Evolutionary conservation across 176 grass and related monocot species (phyloP).

Genomic region (Carex parvula): DNA sequence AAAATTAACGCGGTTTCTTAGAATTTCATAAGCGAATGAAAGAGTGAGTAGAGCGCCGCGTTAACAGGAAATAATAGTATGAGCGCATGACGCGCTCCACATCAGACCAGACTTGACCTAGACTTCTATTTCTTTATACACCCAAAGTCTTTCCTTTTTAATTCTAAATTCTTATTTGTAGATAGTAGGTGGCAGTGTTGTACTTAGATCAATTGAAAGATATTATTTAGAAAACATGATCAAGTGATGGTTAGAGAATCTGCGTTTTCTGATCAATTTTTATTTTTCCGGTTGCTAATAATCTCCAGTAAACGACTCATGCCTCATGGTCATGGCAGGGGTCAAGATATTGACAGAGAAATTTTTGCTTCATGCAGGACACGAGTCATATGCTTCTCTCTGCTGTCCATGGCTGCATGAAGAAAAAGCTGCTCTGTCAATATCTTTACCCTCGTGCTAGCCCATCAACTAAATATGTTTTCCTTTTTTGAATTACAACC

Average conservation of each 20-base stretch:
- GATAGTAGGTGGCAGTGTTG: neutral
- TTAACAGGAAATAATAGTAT: neutral
- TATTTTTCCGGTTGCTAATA: neutral
- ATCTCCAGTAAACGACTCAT: too few species aligned
- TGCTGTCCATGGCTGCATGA: too few species aligned
- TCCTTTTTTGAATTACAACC: too few species aligned
- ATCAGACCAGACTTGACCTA: constrained; percentile 25
- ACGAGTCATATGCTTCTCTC: too few species aligned
- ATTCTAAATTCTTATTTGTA: neutral
- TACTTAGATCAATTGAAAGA: neutral
- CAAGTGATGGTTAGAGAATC: neutral
- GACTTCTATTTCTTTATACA: constrained; percentile 5
- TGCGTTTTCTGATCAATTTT: neutral
- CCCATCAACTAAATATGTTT: too few species aligned
- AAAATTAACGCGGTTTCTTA: neutral
- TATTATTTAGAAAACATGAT: neutral
- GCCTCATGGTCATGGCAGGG: too few species aligned
- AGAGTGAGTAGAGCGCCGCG: neutral
- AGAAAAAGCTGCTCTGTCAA: too few species aligned
- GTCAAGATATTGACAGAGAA: too few species aligned
- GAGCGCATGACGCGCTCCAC: neutral
- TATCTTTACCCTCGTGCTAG: too few species aligned
- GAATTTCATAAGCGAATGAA: neutral
- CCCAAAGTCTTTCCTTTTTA: neutral
- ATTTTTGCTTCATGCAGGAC: too few species aligned